Base-by-base conservation (phyloP, 805 yeast species). In the Trichomonascus vanleenenianus region DNA sequence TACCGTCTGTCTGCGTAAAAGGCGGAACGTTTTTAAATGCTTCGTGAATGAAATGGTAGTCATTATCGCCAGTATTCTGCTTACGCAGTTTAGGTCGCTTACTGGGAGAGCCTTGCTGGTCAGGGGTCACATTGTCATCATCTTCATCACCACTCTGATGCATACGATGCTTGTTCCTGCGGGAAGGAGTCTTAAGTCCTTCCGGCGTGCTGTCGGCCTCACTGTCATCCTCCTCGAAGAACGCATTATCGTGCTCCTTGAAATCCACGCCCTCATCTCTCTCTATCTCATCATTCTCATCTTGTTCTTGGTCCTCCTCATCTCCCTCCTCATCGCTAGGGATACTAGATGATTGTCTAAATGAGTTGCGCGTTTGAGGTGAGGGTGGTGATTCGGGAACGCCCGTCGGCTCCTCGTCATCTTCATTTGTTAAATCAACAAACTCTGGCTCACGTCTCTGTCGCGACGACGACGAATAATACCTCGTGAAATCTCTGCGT, bases 1-100 rank as follows among this genome's bases (percentile, higher is more conserved):
- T 53, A 25, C 63, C 62, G 22, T 36, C 25, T 2, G 59, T 55
- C 37, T 59, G 60, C 14, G 60, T 53, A 42, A 59, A 55, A n/a
- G 63, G 63, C 9, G 60, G 49, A 10, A 50, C 52, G 19, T 47
- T 46, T 9, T 22, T 40, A 31, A 54, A 22, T 12, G 49, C 53
- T 11, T 41, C 42, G 10, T 39, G 32, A 31, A 48, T 18, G 16
- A 6, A n/a, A 18, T 16, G 15, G 27, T 45, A 49, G 6, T 39
- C 31, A 18, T 39, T 8, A 16, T 20, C 32, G 2, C 11, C 32
- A 10, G 30, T 20, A 22, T 22, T 22, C 27, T 22, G 27, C 27
- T 22, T 22, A 22, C 27, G 27, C 27, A 22, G 27, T 11, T 27
- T 10, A 12, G 41, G 31, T 18, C 41, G 16, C 15, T 39, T 25